phyloP scores from a whole-genome alignment of 495 filamentous ascomycete genomes.

The Darksidea phi region DNA sequence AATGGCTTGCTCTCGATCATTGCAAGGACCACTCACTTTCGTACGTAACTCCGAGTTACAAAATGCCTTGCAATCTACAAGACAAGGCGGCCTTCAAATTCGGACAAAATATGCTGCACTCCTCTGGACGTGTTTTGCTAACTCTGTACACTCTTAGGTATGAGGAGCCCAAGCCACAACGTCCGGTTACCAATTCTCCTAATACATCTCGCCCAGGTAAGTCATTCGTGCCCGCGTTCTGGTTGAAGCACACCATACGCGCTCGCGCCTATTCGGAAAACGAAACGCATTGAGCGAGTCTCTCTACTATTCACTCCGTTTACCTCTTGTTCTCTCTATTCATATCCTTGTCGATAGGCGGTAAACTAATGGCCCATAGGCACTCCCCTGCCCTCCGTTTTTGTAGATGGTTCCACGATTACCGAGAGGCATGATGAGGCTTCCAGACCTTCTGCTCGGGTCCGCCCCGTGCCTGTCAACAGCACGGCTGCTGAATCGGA shows the following conservation, averaged over 20 bases:
- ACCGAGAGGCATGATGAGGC: not conserved
- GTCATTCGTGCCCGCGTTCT: not conserved
- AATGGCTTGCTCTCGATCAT: slow-evolving; percentile 79
- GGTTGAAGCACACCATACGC: no score
- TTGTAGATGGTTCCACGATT: not conserved
- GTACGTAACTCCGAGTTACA: slow-evolving; percentile 45
- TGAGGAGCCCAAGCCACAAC: slow-evolving; percentile 46
- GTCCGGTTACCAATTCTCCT: slow-evolving; percentile 37
- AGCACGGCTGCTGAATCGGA: slow-evolving; percentile 16
- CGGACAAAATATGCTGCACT: no score
- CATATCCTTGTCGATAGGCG: not conserved
- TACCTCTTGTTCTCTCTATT: no score
- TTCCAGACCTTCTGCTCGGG: not conserved
- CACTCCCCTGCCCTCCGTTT: not conserved
- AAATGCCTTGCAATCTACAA: no score
- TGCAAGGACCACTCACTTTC: slow-evolving; percentile 65
- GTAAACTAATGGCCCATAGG: not conserved
- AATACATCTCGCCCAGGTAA: slow-evolving; percentile 28
- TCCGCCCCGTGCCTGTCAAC: no score
- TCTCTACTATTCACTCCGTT: no score
- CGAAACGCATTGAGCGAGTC: no score
- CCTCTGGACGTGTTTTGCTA: no score
- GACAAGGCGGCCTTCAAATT: no score
- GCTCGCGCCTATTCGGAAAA: no score
- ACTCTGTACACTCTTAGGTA: no score